Evolutionary conservation across 2,329 filamentous ascomycete genomes (phyloP).

Genomic region (Tolypocladium cylindrosporum): DNA sequence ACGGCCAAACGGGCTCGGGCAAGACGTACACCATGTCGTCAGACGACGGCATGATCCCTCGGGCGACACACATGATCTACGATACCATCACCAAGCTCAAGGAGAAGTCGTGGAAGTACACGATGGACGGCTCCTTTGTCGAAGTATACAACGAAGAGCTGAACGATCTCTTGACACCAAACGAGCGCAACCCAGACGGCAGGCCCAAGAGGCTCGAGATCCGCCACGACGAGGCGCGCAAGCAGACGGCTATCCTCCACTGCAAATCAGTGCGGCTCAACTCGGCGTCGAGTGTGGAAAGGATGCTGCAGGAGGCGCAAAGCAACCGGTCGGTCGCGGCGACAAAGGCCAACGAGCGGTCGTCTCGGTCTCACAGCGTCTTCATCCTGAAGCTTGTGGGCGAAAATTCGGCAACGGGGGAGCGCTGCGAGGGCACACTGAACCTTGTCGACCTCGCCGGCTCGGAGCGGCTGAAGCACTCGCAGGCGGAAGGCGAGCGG

Average conservation of each 20-base stretch:
- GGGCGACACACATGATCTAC: conserved; percentile 89
- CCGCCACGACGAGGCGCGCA: conserved; percentile 71
- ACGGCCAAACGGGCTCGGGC: conserved; percentile 92
- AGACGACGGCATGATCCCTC: conserved; percentile 86
- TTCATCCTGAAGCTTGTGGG: conserved; percentile 78
- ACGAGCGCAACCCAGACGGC: conserved; percentile 49
- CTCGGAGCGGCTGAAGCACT: conserved; percentile 82
- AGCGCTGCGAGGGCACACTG: conserved; percentile 83
- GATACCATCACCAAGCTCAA: conserved; percentile 72
- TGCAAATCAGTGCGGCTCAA: conserved; percentile 68
- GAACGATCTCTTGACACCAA: conserved; percentile 65
- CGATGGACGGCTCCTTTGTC: conserved; percentile 88
- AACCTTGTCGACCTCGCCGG: conserved; percentile 95
- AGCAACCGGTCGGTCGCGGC: conserved; percentile 87
- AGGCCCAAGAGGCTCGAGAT: conserved; percentile 79
- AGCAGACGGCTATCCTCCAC: conserved; percentile 74
- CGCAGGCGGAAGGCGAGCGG: conserved; percentile 73
- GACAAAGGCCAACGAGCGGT: conserved; percentile 94
- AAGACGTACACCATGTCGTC: conserved; percentile 97
- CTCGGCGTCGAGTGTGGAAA: conserved; percentile 69
- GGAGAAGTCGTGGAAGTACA: conserved; percentile 90
- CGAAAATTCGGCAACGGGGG: conserved; percentile 65
- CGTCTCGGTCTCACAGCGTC: conserved; percentile 88
- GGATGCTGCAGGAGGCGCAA: conserved; percentile 69
- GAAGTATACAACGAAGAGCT: conserved; percentile 98